These are phyloP conservation scores for Trichosporon sp. DNA, from an alignment of 1,284 basidiomycete species.

Conservation along the genomic window DNA sequence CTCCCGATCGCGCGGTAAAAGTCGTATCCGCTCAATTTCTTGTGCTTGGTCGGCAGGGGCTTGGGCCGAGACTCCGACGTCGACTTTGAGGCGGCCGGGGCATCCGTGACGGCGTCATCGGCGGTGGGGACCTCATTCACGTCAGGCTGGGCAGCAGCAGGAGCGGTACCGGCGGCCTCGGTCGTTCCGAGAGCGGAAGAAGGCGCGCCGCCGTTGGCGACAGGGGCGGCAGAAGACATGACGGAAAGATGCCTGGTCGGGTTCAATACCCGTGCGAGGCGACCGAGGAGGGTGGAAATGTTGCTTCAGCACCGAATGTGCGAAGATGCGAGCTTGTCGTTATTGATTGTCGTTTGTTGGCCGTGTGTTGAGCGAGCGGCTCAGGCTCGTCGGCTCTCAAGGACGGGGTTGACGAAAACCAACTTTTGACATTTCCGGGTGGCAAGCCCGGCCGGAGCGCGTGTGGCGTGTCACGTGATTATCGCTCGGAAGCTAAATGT, in stretches of 20 bases:
- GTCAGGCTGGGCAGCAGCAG: background rate
- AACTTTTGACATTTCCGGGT: slow-evolving; percentile 3
- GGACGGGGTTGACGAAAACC: background rate
- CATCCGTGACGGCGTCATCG: background rate
- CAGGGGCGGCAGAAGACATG: background rate
- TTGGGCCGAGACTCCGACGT: background rate
- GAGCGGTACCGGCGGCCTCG: no score
- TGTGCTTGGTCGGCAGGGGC: slow-evolving; percentile 10
- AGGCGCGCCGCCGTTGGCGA: background rate
- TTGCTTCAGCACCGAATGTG: background rate
- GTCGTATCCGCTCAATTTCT: slow-evolving; percentile 69
- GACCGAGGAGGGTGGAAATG: background rate
- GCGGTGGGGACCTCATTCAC: no score
- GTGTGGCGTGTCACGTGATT: background rate
- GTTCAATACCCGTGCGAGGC: background rate
- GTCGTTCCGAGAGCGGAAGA: background rate
- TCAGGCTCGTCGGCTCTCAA: no score
- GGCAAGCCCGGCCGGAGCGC: background rate
- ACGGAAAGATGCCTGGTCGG: background rate
- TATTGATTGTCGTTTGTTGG: background rate
- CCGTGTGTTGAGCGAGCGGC: background rate
- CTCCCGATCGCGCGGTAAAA: slow-evolving; percentile 77
- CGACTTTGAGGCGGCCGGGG: background rate
- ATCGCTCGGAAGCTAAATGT: background rate
- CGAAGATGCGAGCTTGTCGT: background rate